Conservation (phyloP, 208 protist genomes). For the Angomonas deanei region DNA sequence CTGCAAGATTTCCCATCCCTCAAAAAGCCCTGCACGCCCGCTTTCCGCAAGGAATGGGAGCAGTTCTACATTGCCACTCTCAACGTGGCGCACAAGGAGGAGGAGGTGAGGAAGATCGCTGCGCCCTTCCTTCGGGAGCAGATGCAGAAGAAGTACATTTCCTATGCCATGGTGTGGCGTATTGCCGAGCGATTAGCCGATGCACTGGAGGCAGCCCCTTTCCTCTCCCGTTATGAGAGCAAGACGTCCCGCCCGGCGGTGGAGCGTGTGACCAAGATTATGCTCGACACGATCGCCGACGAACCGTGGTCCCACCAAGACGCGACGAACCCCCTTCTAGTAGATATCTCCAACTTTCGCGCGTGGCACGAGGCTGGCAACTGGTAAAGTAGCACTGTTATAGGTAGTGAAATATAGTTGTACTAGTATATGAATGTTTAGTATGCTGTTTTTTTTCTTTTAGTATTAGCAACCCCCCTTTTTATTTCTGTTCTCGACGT, state of each 20-base stretch:
- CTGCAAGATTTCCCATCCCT: slow-evolving; percentile 79
- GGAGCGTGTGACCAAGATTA: slow-evolving; percentile 84
- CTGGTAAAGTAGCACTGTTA: no score
- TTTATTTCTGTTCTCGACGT: background rate
- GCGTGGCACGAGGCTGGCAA: slow-evolving; percentile 84
- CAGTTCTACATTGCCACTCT: slow-evolving; percentile 66
- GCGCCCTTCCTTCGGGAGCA: slow-evolving; percentile 67
- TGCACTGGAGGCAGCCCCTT: slow-evolving; percentile 35
- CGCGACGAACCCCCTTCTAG: slow-evolving; percentile 59
- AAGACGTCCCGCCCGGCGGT: slow-evolving; percentile 44
- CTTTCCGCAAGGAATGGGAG: slow-evolving; percentile 56
- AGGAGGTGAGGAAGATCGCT: slow-evolving; percentile 45
- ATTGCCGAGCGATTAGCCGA: slow-evolving; percentile 75
- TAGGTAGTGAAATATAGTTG: slow-evolving; percentile 3
- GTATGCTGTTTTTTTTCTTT: background rate
- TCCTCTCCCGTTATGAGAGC: slow-evolving; percentile 38
- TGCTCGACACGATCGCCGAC: slow-evolving; percentile 82
- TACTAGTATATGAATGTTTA: background rate
- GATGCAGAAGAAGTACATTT: slow-evolving; percentile 79
- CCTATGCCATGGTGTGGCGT: slow-evolving; percentile 81
- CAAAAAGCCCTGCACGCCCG: slow-evolving; percentile 50
- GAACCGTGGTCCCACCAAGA: slow-evolving; percentile 80
- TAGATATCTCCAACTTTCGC: slow-evolving; percentile 79
- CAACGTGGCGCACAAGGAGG: slow-evolving; percentile 67
- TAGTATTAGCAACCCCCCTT: background rate